Base-by-base conservation (phyloP, 2,329 filamentous ascomycete species). In the Botryotinia convoluta region DNA sequence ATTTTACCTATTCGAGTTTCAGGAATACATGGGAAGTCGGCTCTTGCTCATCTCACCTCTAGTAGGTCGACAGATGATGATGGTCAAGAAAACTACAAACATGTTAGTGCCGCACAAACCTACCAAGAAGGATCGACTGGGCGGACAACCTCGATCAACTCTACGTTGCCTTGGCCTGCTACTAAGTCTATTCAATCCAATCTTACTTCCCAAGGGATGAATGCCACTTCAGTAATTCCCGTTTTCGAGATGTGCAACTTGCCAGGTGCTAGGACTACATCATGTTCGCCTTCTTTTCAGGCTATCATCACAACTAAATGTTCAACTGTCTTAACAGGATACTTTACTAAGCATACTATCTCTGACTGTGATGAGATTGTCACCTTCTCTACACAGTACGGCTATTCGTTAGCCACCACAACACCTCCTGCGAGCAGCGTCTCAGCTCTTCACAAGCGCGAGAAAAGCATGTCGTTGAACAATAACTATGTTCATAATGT, bases 351-450 rank as follows among this genome's bases (percentile, higher is more conserved):
- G 26, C 57, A 76, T 39, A 78, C 77, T 2, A 70, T 79, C 37
- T 78, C 63, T 7, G 76, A 78, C n/a, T 80, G 78, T 57, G 57
- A 72, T 44, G 74, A 78, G 69, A 78, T 71, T 29, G 69, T 79
- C 26, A 79, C 77, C 14, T 80, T 80, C 64, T 79, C 79, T 22
- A 77, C 77, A 12, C 74, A 76, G 6, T 77, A 70, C 37, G 74
- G 68, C 54, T 79, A 77, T 68, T 68, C 74, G 61, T 35, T 80
- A 42, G 71, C 72, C 26, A 78, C 75, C 16, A 69, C 72, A 16
- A 74, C 73, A 10, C 35, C 60, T 48, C 39, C 69, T 61, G n/a
- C 35, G 54, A 64, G 51, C 22, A 45, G 10, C 10, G 29, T 48
- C 51, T 44, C 61, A 29, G 37, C 39, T 16, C 39, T 73, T n/a